phyloP scores from a whole-genome alignment of 2,329 filamentous ascomycete species.

The Hypoxylon sp. region DNA sequence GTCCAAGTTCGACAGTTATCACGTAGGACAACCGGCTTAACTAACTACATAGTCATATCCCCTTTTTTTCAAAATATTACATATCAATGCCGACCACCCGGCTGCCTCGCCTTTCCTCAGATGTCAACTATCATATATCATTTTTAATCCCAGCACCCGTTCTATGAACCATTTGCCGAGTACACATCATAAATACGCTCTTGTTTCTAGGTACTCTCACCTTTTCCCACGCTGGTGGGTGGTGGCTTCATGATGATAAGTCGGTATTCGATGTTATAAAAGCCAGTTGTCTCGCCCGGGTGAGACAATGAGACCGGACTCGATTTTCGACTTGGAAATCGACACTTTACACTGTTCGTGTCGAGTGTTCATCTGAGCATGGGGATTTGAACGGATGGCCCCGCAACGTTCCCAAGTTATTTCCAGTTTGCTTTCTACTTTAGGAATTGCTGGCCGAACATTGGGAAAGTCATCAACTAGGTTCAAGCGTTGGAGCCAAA shows the following conservation, averaged over 20 bases:
- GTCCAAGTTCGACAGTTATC: neutral
- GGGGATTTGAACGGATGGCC: constrained; percentile 4
- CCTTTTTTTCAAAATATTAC: constrained; percentile 7
- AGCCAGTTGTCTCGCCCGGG: constrained; percentile 20
- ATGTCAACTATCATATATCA: constrained; percentile 41
- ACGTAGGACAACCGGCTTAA: neutral
- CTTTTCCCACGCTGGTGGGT: constrained; percentile 21
- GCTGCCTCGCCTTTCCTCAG: constrained; percentile 15
- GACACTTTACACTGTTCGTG: constrained; percentile 4
- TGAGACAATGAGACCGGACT: constrained; percentile 25
- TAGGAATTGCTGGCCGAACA: constrained; percentile 19
- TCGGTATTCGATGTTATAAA: constrained; percentile 29
- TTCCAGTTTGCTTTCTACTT: constrained; percentile 12
- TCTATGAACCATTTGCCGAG: constrained; percentile 33
- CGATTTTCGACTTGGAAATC: constrained; percentile 9
- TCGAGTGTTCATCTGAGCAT: constrained; percentile 2
- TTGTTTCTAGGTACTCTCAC: constrained; percentile 25
- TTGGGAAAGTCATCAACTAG: constrained; percentile 20
- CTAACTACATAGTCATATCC: neutral
- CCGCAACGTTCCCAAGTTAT: constrained; percentile 23
- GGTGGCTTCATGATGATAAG: constrained; percentile 34
- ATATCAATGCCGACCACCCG: constrained; percentile 14
- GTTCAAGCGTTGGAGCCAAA: constrained; percentile 21
- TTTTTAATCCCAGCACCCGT: constrained; percentile 36
- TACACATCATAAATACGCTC: constrained; percentile 19